Evolutionary conservation across 2,329 filamentous ascomycete genomes (phyloP).

Genomic region (Aspergillus quadricinctus): DNA sequence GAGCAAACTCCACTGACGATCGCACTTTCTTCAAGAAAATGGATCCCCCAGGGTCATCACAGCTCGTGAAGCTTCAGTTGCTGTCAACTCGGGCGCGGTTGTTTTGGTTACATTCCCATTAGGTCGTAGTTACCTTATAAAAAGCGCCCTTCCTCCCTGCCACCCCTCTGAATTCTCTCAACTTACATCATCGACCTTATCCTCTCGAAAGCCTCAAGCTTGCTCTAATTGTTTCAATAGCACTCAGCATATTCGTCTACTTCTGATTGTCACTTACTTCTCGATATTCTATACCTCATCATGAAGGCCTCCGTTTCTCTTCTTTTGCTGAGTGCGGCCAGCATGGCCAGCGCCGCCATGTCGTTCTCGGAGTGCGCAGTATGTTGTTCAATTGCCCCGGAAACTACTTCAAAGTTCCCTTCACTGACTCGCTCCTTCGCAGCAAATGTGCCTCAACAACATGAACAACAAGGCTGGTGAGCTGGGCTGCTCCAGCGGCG

Average conservation of each 20-base stretch:
- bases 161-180: conserved; percentile 8
- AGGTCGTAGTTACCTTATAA: not conserved
- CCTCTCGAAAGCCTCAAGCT: not conserved
- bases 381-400: conserved; percentile 8
- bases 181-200: conserved; percentile 11
- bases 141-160: not conserved
- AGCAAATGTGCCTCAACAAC: conserved; percentile 44
- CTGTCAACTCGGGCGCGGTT: not conserved
- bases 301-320: conserved; percentile 33
- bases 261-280: not conserved
- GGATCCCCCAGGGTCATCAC: not conserved
- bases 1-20: not conserved
- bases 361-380: conserved; percentile 30
- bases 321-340: conserved; percentile 25
- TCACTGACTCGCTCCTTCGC: conserved; percentile 10
- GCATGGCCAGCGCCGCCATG: conserved; percentile 21
- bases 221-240: not conserved
- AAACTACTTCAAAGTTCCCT: not conserved
- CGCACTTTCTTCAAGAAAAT: not conserved
- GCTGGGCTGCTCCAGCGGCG: conserved; percentile 37
- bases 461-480: conserved; percentile 38
- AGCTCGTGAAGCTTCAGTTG: not conserved
- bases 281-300: conserved; percentile 9
- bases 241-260: not conserved
- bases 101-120: not conserved